These are phyloP conservation scores for Polytrichum commune DNA, from an alignment of 225 moss, liverwort and hornwort genomes.

Conservation along the genomic window DNA sequence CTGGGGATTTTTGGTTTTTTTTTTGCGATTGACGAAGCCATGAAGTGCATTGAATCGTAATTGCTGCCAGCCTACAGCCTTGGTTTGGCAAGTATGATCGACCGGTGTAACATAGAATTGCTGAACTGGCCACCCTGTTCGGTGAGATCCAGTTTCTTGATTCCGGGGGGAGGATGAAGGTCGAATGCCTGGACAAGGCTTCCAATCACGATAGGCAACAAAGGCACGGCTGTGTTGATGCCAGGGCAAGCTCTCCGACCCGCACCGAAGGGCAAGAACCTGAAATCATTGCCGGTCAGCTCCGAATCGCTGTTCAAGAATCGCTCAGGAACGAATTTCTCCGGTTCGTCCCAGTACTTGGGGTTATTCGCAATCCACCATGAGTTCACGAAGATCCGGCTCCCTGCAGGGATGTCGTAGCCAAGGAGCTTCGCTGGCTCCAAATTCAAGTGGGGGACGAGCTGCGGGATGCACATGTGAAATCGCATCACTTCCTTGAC, in stretches of 20 bases:
- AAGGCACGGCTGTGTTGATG: conserved; percentile 60
- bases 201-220: conserved; percentile 49
- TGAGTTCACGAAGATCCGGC: conserved; percentile 66
- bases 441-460: conserved; percentile 66
- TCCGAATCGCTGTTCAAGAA: conserved; percentile 50
- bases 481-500: conserved; percentile 60
- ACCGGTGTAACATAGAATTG: conserved; percentile 49
- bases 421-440: conserved; percentile 57
- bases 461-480: conserved; percentile 60
- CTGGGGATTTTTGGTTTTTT: no score
- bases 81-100: conserved; percentile 43
- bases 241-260: conserved; percentile 59
- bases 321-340: conserved; percentile 55
- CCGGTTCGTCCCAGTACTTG: conserved; percentile 53
- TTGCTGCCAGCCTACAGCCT: background rate
- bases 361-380: conserved; percentile 77
- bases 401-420: conserved; percentile 71
- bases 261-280: conserved; percentile 57
- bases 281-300: conserved; percentile 51
- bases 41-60: no score
- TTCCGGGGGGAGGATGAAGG: conserved; percentile 34
- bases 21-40: no score
- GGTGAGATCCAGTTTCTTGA: conserved; percentile 30
- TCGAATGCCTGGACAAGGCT: conserved; percentile 46
- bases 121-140: conserved; percentile 71